A percentile compares a stretch with the other conserved stretches of the same genome.
Conservation (phyloP, 2,329 filamentous ascomycete species). For the Cercospora zeae-maydis region DNA sequence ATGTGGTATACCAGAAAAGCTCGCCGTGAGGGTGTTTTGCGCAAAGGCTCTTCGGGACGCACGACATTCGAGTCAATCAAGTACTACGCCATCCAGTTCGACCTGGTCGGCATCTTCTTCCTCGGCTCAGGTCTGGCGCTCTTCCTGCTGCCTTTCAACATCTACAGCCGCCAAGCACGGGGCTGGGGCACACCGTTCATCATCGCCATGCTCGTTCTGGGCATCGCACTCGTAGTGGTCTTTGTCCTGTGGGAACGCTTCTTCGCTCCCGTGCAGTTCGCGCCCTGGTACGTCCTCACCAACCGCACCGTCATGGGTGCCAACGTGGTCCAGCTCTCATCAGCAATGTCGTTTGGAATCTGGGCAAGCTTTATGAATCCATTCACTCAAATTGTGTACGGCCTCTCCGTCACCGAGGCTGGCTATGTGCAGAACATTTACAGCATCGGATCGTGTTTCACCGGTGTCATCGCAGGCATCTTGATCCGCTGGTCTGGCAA, state of each 20-base stretch:
- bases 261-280: conserved; percentile 40
- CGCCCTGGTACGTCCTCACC: conserved; percentile 47
- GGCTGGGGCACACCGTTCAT: conserved; percentile 40
- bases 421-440: conserved; percentile 42
- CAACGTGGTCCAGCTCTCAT: conserved; percentile 46
- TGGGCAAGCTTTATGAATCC: conserved; percentile 43
- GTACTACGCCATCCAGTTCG: conserved; percentile 7
- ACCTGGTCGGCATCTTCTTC: conserved; percentile 47
- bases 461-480: conserved; percentile 29
- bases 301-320: conserved; percentile 53
- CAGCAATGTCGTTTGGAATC: conserved; percentile 31
- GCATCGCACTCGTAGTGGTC: conserved; percentile 36
- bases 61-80: conserved; percentile 1
- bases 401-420: conserved; percentile 32
- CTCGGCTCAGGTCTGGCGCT: conserved; percentile 55
- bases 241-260: conserved; percentile 43
- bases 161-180: conserved; percentile 36
- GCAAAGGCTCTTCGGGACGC: not conserved
- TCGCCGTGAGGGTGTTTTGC: not conserved
- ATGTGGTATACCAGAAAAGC: conserved; percentile 1
- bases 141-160: conserved; percentile 64
- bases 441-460: conserved; percentile 34
- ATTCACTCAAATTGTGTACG: conserved; percentile 41
- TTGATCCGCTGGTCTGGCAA: conserved; percentile 35
- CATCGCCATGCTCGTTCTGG: conserved; percentile 42